Percentiles rank a stretch among this genome's conserved stretches.
Conservation (phyloP, 306 rosid genomes). For the Cucurbita argyrosperma region DNA sequence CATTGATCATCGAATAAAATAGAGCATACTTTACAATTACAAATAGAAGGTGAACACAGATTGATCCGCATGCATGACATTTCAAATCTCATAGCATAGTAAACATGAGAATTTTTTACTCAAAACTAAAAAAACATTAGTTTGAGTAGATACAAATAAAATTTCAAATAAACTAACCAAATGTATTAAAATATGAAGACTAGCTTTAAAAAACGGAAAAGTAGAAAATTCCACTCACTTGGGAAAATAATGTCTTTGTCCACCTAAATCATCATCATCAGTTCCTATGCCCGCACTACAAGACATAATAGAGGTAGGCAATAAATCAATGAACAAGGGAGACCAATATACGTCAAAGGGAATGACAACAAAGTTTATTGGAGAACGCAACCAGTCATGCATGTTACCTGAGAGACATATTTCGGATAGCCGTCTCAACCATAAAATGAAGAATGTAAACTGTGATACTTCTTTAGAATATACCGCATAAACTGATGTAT, state of each 20-base stretch:
- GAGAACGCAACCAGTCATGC: neutral
- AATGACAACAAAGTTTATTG: neutral
- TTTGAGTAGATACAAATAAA: neutral
- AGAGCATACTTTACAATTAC: neutral
- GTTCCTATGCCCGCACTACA: slow-evolving; percentile 29
- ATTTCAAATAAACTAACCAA: neutral
- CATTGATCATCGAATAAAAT: neutral
- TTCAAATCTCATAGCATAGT: neutral
- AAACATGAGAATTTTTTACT: neutral
- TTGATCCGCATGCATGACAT: neutral
- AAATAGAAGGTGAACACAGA: neutral
- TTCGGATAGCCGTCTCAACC: neutral
- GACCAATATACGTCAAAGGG: neutral
- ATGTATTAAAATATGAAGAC: neutral
- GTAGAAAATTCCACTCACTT: slow-evolving; percentile 37
- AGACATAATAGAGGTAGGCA: neutral
- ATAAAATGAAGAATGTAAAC: neutral
- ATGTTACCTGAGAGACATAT: neutral
- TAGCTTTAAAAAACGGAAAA: neutral
- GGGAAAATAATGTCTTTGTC: slow-evolving; percentile 51
- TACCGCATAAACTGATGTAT: neutral
- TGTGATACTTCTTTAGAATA: neutral
- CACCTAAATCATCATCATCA: slow-evolving; percentile 24
- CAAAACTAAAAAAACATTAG: neutral
- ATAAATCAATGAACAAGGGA: neutral